These are phyloP conservation scores for Citrus sp. DNA, from an alignment of 345 rosid species.

Conservation along the genomic window DNA sequence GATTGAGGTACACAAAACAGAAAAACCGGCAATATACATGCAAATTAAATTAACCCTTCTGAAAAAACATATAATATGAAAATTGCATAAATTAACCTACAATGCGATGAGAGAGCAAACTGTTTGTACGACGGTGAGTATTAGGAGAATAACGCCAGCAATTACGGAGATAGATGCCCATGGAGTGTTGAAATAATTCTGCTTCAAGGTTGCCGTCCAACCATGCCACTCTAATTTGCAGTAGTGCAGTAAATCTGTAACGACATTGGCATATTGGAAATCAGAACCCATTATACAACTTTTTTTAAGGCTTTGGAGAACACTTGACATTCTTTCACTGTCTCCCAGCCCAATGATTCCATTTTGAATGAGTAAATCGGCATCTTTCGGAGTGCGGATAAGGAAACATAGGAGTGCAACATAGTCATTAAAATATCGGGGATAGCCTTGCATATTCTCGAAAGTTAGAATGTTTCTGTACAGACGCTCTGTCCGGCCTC, in stretches of 20 bases:
- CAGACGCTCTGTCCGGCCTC: not conserved
- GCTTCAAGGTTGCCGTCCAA: slow-evolving; percentile 17
- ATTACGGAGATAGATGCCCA: slow-evolving; percentile 20
- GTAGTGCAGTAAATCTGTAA: too few species aligned
- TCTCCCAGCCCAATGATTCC: not conserved
- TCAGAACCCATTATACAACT: too few species aligned
- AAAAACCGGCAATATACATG: too few species aligned
- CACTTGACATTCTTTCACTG: not conserved
- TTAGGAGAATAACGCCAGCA: slow-evolving; percentile 9
- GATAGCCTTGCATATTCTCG: too few species aligned
- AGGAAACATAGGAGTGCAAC: slow-evolving; percentile 4
- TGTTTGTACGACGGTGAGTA: slow-evolving; percentile 7
- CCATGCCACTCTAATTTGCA: not conserved
- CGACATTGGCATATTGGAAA: too few species aligned
- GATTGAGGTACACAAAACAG: too few species aligned
- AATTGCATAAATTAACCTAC: not conserved
- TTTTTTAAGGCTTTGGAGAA: not conserved
- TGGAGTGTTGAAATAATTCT: slow-evolving; percentile 17
- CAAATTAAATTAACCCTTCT: not conserved
- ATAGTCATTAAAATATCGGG: not conserved
- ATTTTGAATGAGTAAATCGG: not conserved
- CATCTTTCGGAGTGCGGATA: not conserved
- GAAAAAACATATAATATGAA: too few species aligned
- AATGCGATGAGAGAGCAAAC: not conserved
- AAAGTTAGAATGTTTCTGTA: too few species aligned